Evolutionary conservation across 148 eudicot species (phyloP).

Genomic region (Camellia lanceoleosa): DNA sequence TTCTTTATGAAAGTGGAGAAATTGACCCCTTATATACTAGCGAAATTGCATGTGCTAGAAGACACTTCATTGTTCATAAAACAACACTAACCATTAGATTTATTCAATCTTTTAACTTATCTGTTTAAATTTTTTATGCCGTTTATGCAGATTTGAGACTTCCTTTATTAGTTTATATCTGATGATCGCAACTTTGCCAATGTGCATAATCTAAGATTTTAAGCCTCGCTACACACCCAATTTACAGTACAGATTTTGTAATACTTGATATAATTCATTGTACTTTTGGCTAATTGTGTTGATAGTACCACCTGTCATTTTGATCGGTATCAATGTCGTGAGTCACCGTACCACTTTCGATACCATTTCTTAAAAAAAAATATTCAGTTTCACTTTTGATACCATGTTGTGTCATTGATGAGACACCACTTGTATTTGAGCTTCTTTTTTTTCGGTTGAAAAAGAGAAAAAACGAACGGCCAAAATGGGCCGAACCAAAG

Average conservation of each 20-base stretch:
- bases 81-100: too few species aligned
- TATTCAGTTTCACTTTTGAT: too few species aligned
- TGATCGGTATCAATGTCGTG: not conserved
- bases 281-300: not conserved
- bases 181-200: not conserved
- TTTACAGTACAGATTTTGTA: not conserved
- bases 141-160: not conserved
- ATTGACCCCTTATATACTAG: constrained; percentile 6
- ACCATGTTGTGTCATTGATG: not conserved
- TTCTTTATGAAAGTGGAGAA: constrained; percentile 29
- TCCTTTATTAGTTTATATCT: not conserved
- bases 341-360: not conserved
- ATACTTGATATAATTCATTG: not conserved
- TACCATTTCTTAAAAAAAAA: not conserved
- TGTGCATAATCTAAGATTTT: constrained; percentile 2
- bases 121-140: not conserved
- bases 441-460: not conserved
- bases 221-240: not conserved
- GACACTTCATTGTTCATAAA: too few species aligned
- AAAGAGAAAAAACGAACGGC: not conserved
- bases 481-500: not conserved
- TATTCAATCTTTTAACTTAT: too few species aligned
- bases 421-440: not conserved
- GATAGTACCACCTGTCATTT: not conserved
- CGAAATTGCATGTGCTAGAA: too few species aligned